Evolutionary conservation across 805 yeast genomes (phyloP), one percentile per base, ranked within the genome.

Genomic region (Nakazawaea pomicola): DNA sequence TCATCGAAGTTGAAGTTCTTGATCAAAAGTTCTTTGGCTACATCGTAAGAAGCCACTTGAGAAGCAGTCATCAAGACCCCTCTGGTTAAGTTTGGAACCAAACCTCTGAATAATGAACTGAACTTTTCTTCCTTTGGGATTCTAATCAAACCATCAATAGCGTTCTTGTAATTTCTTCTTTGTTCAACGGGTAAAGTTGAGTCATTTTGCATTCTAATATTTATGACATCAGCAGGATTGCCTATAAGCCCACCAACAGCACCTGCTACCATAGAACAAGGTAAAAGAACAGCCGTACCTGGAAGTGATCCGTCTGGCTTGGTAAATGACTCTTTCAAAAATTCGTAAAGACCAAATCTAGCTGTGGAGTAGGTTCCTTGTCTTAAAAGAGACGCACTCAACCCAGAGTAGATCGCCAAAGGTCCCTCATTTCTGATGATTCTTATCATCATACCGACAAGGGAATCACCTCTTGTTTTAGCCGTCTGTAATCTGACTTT

Each of bases 131-230:
- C 78, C 35, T 57, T 64, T 6, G 64, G 52, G 37, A 88, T 78
- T 49, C 81, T 70, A 39, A 56, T 53, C 23, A 88, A 60, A 12
- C 95, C 96, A 56, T 87, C 90, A 29, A 87, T 52, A 0, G 93
- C 95, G 58, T 88, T 80, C 38, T 70, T 68, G 58, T 88, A 87
- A 55, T 83, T 77, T 58, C 95, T 72, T 56, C 89, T 72, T 49
- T 78, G 70, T 2, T 68, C 79, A 4, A 61, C 43, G 4, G 89
- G 85, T 45, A 84, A 65, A 0, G 89, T 65, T 6, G 83, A 76
- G 55, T 87, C 96, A 58, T 87, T 87, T 59, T 87, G 96, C 96
- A 87, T 87, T 62, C 95, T 74, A 48, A 87, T 84, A 51, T 87
- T 87, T 29, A 85, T 88, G 11, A 87, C 83, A 56, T 87, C 96